Evolutionary conservation across 2,329 filamentous ascomycete genomes (phyloP), one percentile per base, ranked within the genome.

Genomic region (Phyllosticta citribraziliensis): DNA sequence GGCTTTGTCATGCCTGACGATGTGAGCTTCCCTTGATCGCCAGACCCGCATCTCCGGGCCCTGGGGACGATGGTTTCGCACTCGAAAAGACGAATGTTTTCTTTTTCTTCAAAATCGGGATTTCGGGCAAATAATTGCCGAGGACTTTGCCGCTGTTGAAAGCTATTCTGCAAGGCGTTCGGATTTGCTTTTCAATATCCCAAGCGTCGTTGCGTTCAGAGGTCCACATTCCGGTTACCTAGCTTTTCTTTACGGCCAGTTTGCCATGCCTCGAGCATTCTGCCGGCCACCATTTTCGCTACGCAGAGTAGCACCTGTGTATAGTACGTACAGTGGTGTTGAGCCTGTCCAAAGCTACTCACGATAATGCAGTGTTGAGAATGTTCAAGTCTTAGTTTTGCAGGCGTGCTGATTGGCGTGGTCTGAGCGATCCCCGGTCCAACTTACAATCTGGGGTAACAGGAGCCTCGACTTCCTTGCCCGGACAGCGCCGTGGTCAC

Each of bases 1-100:
- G 75, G 75, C 8, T 80, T 80, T 64, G 67, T 76, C 52, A 79
- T 80, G 77, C 78, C 78, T 14, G 75, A 75, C 54, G 76, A 73
- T 30, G 55, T 57, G 20, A 55, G 55, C 33, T 63, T 63, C 27
- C 57, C 58, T 9, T 63, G 52, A 33, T 12, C 3, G 22, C 22
- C 22, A 22, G 10, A 19, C 2, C 2, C n/a, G 12, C 6, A n/a
- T 47, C 14, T n/a, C n/a, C 8, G 2, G 40, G 40, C 12, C 40
- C 40, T 14, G 8, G 4, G 12, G 40, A n/a, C 40, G 40, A 47
- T n/a, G 40, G 17, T 5, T 47, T n/a, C 12, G 14, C 40, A 6
- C 40, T 47, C n/a, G 40, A n/a, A 47, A 47, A 47, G 6, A 8
- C 17, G 27, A 30, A 30, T n/a, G 2, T 47, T 47, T n/a, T 14